Percentiles rank a stretch among this genome's conserved stretches.
Evolutionary conservation across 306 rosid genomes (phyloP).

Genomic region (Pyrus betulifolia): DNA sequence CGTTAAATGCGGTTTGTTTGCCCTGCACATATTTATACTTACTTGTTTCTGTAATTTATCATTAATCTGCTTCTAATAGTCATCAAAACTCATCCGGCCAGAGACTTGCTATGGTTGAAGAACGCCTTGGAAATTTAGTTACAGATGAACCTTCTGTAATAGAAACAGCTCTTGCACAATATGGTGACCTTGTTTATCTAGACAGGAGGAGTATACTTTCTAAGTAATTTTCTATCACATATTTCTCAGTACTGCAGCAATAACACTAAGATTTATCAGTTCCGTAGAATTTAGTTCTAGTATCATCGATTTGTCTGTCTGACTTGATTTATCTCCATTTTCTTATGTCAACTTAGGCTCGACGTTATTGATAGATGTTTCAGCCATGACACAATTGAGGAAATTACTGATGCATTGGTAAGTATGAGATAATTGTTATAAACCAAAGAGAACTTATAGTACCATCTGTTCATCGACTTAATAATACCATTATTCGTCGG

Average conservation of each 20-base stretch:
- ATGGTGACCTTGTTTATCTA: constrained; percentile 84
- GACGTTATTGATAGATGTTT: constrained; percentile 67
- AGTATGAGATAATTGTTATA: constrained; percentile 18
- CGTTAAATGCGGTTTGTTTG: constrained; percentile 59
- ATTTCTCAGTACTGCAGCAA: not conserved
- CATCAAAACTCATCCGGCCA: constrained; percentile 28
- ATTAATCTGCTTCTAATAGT: constrained; percentile 11
- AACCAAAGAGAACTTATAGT: not conserved
- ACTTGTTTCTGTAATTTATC: not conserved
- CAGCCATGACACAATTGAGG: constrained; percentile 81
- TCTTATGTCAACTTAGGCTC: constrained; percentile 41
- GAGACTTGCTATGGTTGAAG: constrained; percentile 77
- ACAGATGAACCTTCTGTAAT: constrained; percentile 79
- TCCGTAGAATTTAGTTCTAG: not conserved
- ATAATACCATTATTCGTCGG: not conserved
- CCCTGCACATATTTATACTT: not conserved
- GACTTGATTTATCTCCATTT: constrained; percentile 11
- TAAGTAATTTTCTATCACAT: constrained; percentile 48
- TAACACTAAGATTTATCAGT: not conserved
- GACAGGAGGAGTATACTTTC: constrained; percentile 58
- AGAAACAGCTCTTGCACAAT: constrained; percentile 73
- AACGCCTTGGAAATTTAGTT: constrained; percentile 70
- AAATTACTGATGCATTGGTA: constrained; percentile 86
- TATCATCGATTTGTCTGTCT: not conserved
- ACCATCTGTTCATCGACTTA: not conserved